A percentile compares a stretch with the other conserved stretches of the same genome.
These are phyloP conservation scores for Xylaria cubensis DNA, from an alignment of 495 filamentous ascomycete species.

Conservation along the genomic window DNA sequence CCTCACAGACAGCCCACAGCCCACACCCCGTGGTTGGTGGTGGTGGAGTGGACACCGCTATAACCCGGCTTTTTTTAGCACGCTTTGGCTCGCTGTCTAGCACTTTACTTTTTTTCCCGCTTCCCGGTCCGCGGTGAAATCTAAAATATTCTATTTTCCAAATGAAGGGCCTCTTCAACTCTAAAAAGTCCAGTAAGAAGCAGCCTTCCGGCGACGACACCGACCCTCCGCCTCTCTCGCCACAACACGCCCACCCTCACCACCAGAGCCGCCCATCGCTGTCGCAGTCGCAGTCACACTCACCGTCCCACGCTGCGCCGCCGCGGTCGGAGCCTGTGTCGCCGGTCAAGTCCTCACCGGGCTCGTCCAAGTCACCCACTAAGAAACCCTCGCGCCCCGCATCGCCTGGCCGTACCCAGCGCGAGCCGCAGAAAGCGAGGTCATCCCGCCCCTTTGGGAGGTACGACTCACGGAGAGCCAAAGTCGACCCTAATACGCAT, in stretches of 20 bases:
- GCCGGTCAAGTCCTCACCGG: constrained; percentile 35
- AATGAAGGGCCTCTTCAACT: constrained; percentile 64
- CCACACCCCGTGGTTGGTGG: background rate
- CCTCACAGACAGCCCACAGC: background rate
- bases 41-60: constrained; percentile 28
- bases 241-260: constrained; percentile 26
- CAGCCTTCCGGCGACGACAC: constrained; percentile 52
- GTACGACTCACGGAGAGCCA: constrained; percentile 53
- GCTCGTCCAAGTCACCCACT: constrained; percentile 33
- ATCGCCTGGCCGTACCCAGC: constrained; percentile 35
- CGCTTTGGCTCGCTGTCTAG: constrained; percentile 8
- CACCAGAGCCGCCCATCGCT: constrained; percentile 34
- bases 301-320: constrained; percentile 30
- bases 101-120: constrained; percentile 4
- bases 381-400: constrained; percentile 39
- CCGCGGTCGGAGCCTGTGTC: constrained; percentile 39
- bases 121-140: background rate
- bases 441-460: constrained; percentile 49
- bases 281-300: constrained; percentile 38
- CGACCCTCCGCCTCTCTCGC: constrained; percentile 34
- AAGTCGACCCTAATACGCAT: constrained; percentile 73
- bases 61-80: constrained; percentile 22
- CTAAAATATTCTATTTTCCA: constrained; percentile 31
- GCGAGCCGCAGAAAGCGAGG: constrained; percentile 43
- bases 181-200: constrained; percentile 60